Conservation (phyloP, 768 basidiomycete genomes). For the Russula dissimulans region DNA sequence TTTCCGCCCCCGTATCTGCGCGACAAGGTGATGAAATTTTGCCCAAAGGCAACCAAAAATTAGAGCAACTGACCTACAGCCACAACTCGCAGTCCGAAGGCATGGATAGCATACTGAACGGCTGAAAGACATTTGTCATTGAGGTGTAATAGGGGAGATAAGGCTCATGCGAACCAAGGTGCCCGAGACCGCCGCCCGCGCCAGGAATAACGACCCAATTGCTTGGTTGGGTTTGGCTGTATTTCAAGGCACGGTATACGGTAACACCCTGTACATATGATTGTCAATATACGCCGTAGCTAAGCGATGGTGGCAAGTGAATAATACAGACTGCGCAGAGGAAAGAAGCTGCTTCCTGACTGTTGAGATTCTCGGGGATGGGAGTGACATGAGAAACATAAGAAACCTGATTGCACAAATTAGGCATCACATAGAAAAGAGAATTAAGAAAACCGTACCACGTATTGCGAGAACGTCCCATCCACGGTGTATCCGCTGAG, state of each 20-base stretch:
- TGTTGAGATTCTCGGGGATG: slow-evolving; percentile 61
- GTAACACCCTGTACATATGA: slow-evolving; percentile 54
- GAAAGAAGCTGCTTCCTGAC: slow-evolving; percentile 62
- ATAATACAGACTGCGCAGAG: slow-evolving; percentile 58
- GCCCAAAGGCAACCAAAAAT: not conserved
- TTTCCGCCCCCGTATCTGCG: slow-evolving; percentile 63
- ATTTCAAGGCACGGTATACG: slow-evolving; percentile 79
- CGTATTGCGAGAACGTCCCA: slow-evolving; percentile 69
- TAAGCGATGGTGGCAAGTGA: not conserved
- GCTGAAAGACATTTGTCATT: slow-evolving; percentile 29
- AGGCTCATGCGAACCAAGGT: slow-evolving; percentile 43
- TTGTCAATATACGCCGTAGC: not conserved
- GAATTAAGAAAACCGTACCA: slow-evolving; percentile 27
- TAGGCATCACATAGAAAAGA: not conserved
- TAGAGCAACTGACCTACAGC: slow-evolving; percentile 44
- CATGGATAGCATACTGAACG: slow-evolving; percentile 63
- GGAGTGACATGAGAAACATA: slow-evolving; percentile 67
- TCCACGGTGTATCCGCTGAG: slow-evolving; percentile 66
- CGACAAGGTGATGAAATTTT: not conserved
- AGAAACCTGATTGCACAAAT: slow-evolving; percentile 37
- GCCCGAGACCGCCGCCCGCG: slow-evolving; percentile 76
- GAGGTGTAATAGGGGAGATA: not conserved
- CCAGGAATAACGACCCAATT: slow-evolving; percentile 74
- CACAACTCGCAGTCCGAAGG: slow-evolving; percentile 71
- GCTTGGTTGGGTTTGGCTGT: slow-evolving; percentile 51